Base-by-base conservation (phyloP, 108 stramenopile genomes). In the Cyclotella choctawhatcheeana region DNA sequence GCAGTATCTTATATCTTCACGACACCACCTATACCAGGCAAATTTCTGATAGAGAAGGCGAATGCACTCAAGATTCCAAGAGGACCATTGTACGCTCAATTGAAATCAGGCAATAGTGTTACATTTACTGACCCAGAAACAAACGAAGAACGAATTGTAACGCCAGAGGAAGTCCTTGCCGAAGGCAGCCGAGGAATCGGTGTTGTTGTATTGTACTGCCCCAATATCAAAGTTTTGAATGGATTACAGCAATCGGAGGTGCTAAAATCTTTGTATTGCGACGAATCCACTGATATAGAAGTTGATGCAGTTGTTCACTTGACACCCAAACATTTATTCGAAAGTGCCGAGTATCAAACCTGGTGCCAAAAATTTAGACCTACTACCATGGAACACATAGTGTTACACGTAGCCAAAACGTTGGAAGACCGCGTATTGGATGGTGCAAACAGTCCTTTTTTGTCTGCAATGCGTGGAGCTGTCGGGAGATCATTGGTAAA, bases 21-120 rank as follows among this genome's bases (percentile, higher is more conserved):
- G 3, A 89, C 88, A 24, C 88, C 89, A 32, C 84, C 79, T 25
- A 74, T 93, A 58, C 75, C 74, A 0, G 93, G 93, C n/a, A 91
- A 89, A 61, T 97, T 97, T 61, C 64, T 86, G 8, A 65, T 84
- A 6, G 82, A 89, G 12, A 79, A 78, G 61, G 97, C 97, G 29
- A 72, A 48, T 40, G 79, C 64, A 32, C 69, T 95, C 25, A 89
- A 92, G 12, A 87, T 97, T 5, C 93, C 91, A 27, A 69, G 54
- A 51, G 97, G 97, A 63, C 95, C 95, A 7, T 18, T 91, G 59
- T 97, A 86, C 76, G 88, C 83, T 21, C 62, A 89, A 79, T 66
- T 97, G 24, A 93, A 95, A 55, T 43, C 81, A 25, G 97, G 97
- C 25, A 83, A 93, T 62, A 56, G 66, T 20, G 84, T 96, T n/a